phyloP scores from a whole-genome alignment of 2,329 filamentous ascomycete species.

The Alternaria solani region DNA sequence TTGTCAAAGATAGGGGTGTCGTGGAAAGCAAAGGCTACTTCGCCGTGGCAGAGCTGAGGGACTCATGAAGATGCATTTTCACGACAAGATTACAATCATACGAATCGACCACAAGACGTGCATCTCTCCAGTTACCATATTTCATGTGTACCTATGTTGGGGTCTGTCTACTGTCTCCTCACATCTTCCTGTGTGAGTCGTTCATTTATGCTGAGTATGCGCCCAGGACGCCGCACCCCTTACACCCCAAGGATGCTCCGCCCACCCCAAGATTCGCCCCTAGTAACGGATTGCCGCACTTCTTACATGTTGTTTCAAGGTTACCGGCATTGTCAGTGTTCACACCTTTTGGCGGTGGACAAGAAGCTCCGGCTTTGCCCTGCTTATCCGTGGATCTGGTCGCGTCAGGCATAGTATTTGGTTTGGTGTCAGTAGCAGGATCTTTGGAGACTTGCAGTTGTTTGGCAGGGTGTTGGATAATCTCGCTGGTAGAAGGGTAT shows the following conservation, averaged over 20 bases:
- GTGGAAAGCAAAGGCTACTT: conserved; percentile 99
- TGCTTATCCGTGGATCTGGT: not conserved
- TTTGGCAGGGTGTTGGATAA: not conserved
- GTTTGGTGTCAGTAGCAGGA: not conserved
- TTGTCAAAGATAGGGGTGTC: conserved; percentile 90
- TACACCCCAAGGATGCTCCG: not conserved
- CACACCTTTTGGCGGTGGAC: not conserved
- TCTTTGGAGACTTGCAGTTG: not conserved
- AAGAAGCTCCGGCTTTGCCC: not conserved
- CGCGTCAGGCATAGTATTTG: not conserved
- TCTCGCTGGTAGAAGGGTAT: not conserved
- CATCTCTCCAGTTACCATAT: not conserved
- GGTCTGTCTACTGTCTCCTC: not conserved
- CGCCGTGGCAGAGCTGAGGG: conserved; percentile 75
- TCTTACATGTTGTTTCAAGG: not conserved
- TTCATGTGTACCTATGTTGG: not conserved
- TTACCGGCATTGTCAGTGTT: not conserved
- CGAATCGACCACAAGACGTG: not conserved
- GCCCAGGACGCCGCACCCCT: not conserved
- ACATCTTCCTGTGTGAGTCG: not conserved
- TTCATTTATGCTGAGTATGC: not conserved
- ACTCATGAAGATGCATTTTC: conserved; percentile 10
- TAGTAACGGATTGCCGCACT: not conserved
- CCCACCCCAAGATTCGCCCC: not conserved
- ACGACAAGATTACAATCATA: not conserved